Evolutionary conservation across 176 grass and related monocot species (phyloP).

Genomic region (Carex cristatella): DNA sequence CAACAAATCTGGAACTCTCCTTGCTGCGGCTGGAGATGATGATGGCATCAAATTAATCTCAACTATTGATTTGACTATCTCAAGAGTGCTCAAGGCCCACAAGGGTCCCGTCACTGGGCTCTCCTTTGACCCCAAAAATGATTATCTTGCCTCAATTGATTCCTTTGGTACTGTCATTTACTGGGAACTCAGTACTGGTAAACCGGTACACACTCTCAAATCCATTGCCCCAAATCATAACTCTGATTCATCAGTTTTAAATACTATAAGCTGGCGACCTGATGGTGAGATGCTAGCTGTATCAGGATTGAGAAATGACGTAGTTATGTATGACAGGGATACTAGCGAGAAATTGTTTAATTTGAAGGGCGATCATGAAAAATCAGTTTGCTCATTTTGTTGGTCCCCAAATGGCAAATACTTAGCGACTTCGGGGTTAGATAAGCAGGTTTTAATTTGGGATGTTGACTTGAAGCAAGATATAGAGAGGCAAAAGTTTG

Average conservation of each 20-base stretch:
- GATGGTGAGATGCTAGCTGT: conserved; percentile 78
- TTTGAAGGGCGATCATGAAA: conserved; percentile 85
- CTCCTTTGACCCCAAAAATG: conserved; percentile 74
- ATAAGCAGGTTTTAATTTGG: conserved; percentile 88
- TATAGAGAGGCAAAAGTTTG: conserved; percentile 86
- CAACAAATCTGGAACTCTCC: conserved; percentile 63
- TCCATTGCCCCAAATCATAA: conserved; percentile 57
- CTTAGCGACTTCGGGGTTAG: conserved; percentile 63
- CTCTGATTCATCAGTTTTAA: conserved; percentile 41
- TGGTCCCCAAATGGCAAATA: conserved; percentile 95
- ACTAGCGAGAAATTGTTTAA: conserved; percentile 66
- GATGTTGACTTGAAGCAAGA: conserved; percentile 92
- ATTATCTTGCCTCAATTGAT: conserved; percentile 82
- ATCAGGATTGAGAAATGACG: conserved; percentile 79
- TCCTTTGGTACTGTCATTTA: conserved; percentile 70
- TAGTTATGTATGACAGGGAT: conserved; percentile 93
- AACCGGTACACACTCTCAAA: conserved; percentile 38
- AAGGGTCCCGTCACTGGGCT: conserved; percentile 61
- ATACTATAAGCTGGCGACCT: conserved; percentile 70
- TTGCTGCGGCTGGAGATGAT: conserved; percentile 86
- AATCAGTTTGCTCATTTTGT: conserved; percentile 56
- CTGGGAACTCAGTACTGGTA: conserved; percentile 68
- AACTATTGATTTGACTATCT: conserved; percentile 78
- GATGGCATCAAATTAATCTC: conserved; percentile 92
- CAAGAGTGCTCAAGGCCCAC: conserved; percentile 94